A percentile compares a stretch with the other conserved stretches of the same genome.
These are phyloP conservation scores for Aspergillus niger DNA, from an alignment of 2,329 filamentous ascomycete genomes.

Conservation along the genomic window DNA sequence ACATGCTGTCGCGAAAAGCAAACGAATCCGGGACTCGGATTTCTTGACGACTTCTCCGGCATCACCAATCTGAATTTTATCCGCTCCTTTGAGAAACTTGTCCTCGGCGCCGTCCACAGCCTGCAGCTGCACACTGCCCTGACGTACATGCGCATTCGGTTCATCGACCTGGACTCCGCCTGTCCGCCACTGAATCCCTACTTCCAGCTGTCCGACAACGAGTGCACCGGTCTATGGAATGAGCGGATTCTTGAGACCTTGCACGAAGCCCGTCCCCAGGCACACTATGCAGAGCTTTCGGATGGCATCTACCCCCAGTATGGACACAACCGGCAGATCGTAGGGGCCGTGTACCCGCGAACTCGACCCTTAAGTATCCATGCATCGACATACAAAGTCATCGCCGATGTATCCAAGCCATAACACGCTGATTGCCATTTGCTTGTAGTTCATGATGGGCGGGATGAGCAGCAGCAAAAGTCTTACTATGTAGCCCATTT, in stretches of 20 bases:
- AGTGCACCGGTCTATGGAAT: conserved; percentile 72
- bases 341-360: conserved; percentile 41
- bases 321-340: conserved; percentile 33
- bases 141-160: conserved; percentile 69
- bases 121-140: conserved; percentile 62
- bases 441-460: background rate
- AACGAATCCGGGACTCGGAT: conserved; percentile 39
- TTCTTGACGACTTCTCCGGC: conserved; percentile 66
- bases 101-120: conserved; percentile 64
- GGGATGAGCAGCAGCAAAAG: background rate
- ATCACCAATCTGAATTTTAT: conserved; percentile 75
- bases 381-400: conserved; percentile 42
- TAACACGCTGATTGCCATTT: conserved; percentile 24
- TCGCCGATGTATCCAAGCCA: conserved; percentile 42
- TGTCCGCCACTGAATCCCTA: conserved; percentile 72
- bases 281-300: conserved; percentile 62
- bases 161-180: conserved; percentile 73
- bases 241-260: conserved; percentile 65
- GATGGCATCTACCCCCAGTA: conserved; percentile 60
- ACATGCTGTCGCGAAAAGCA: conserved; percentile 64
- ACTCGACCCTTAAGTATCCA: conserved; percentile 44
- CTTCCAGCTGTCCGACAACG: conserved; percentile 63
- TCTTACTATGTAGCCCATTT: background rate
- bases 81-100: conserved; percentile 67
- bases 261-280: conserved; percentile 58